Base-by-base conservation (phyloP, 2,329 filamentous ascomycete species). In the Diaporthe sp. region DNA sequence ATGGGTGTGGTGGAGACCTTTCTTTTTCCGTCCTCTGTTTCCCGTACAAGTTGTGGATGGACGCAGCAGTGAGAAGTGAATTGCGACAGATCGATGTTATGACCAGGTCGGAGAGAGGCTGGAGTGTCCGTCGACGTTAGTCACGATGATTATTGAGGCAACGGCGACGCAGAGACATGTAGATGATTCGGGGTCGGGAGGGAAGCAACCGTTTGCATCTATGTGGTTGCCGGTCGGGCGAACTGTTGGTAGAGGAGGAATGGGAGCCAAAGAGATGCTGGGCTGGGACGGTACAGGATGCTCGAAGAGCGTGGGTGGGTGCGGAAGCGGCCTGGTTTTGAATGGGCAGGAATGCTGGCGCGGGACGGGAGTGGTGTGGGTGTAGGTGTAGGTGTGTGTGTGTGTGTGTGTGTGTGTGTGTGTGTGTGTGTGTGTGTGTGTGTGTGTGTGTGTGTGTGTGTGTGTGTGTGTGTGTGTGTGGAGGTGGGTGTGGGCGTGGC, bases 271-370 rank as follows among this genome's bases (percentile, higher is more conserved):
- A 71, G 56, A 71, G n/a, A 25, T 39, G 47, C 51, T 65, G 66
- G 56, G 72, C 42, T 55, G 58, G 53, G 22, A 47, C 27, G 61
- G 50, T 53, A 42, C 13, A 27, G 27, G 56, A 47, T 72, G 65
- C 70, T 50, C 58, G 65, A 56, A 66, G 19, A 32, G 37, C 56
- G 61, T 73, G 72, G 72, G 72, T 74, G 74, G 44, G 72, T 75
- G 71, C 74, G 74, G 74, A 73, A 75, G 61, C 59, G 39, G 68
- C 61, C 72, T 59, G 74, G 61, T 75, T 74, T 75, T 74, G 68
- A 74, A 72, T 66, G 70, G 53, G 22, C 59, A 68, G 74, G 72
- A 74, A 73, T 71, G 70, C 32, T 63, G 50, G 27, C 56, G 35
- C 44, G 58, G 70, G 56, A 63, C 37, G 70, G 44, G 53, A 51